Evolutionary conservation across 148 eudicot species (phyloP), one percentile per base, ranked within the genome.

Genomic region (Oxyria digyna): DNA sequence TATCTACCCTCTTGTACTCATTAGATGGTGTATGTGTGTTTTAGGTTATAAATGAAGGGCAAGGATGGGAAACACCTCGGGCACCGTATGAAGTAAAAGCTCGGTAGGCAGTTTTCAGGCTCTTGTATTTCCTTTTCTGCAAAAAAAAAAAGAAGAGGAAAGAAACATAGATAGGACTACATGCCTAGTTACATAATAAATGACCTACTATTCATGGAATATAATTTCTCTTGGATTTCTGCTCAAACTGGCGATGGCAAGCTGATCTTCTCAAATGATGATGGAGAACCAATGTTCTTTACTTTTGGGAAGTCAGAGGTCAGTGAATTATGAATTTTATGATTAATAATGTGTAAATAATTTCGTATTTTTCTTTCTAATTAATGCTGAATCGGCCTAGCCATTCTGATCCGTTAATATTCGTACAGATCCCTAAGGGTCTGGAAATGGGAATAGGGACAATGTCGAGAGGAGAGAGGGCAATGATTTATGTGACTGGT

Each of bases 1-100:
- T 7, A 33, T 68, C 50, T 49, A 29, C 72, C 27, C 62, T 21
- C 4, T 7, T 50, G 29, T 50, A 21, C 27, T 52, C 5, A 24
- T 32, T 9, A 63, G 12, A 63, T 63, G 24, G n/a, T 27, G 26
- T 72, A 31, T 68, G 42, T 74, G 65, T 72, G 35, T 49, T 54
- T 74, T 69, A 93, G 98, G 86, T 89, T 42, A 78, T 81, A 67
- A 78, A 76, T 71, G 99, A 88, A 72, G 99, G 96, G 67, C 85
- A 86, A 73, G 96, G 96, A 62, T 94, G 99, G 99, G 99, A 94
- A 84, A 80, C 91, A 68, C 99, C 99, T n/a, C 81, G 99, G 72
- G 93, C 86, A 71, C 99, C 97, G 0, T 94, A 94, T 81, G 99
- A 94, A 90, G 84, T 88, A 43, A 88, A 90, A 83, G 89, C 82